phyloP scores from a whole-genome alignment of 2,329 filamentous ascomycete species.

The Colletotrichum australisinense region DNA sequence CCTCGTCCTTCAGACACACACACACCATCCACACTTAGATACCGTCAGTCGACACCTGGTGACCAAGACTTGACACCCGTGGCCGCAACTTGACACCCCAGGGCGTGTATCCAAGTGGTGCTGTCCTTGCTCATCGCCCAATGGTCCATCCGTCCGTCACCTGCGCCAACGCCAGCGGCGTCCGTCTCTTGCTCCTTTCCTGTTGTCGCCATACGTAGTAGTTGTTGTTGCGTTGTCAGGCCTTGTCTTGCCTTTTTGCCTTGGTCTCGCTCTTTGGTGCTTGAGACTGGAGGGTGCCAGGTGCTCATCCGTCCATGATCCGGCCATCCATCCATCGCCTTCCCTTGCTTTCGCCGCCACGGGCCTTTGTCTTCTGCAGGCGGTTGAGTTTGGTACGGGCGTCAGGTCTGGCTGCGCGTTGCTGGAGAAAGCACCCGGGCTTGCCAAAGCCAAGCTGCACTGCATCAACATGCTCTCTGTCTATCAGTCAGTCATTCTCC shows the following conservation, averaged over 20 bases:
- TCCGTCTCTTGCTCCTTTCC: slow-evolving; percentile 3
- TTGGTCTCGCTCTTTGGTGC: too few species aligned
- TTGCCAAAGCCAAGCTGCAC: slow-evolving; percentile 18
- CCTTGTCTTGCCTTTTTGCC: neutral
- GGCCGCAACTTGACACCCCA: neutral
- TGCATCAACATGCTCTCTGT: neutral
- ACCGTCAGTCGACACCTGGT: slow-evolving; percentile 15
- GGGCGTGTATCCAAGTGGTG: neutral
- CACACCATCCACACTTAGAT: slow-evolving; percentile 1
- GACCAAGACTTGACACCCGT: slow-evolving; percentile 10
- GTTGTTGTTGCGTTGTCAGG: neutral
- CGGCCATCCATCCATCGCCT: neutral
- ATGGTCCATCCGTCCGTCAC: neutral
- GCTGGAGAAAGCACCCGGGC: slow-evolving; percentile 4
- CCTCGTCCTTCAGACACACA: neutral
- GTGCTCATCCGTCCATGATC: neutral
- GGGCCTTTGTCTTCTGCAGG: neutral
- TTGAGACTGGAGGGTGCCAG: too few species aligned
- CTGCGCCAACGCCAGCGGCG: neutral
- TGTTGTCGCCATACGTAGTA: neutral
- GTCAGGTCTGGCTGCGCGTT: neutral
- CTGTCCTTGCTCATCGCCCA: too few species aligned
- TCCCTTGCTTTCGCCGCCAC: neutral
- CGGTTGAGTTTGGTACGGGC: slow-evolving; percentile 9
- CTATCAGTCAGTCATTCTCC: neutral